Evolutionary conservation across 495 filamentous ascomycete species (phyloP).

Genomic region (Penicillium daleae): DNA sequence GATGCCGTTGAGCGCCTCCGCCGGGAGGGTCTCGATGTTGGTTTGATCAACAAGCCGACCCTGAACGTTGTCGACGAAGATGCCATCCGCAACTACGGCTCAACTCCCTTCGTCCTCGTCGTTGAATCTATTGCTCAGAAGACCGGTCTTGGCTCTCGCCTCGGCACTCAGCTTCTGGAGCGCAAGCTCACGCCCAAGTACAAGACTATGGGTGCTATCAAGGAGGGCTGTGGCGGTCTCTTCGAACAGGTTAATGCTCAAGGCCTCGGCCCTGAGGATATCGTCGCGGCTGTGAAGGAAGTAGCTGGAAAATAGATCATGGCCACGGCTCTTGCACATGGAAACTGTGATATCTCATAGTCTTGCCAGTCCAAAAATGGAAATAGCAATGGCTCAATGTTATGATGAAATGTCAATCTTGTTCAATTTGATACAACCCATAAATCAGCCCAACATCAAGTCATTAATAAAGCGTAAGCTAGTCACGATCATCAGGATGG

Average conservation of each 20-base stretch:
- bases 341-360: not conserved
- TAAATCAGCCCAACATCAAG: not conserved
- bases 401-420: slow-evolving; percentile 4
- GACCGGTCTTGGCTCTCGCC: slow-evolving; percentile 45
- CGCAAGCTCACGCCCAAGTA: slow-evolving; percentile 42
- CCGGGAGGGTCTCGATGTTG: slow-evolving; percentile 38
- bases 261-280: slow-evolving; percentile 41
- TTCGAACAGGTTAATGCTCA: slow-evolving; percentile 44
- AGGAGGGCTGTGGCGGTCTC: slow-evolving; percentile 44
- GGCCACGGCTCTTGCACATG: not conserved
- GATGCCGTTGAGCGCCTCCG: slow-evolving; percentile 44
- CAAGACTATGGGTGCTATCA: slow-evolving; percentile 38
- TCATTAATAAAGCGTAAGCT: not conserved
- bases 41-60: slow-evolving; percentile 46
- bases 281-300: slow-evolving; percentile 34
- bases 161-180: slow-evolving; percentile 40
- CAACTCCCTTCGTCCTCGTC: slow-evolving; percentile 39
- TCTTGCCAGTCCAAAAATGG: not conserved
- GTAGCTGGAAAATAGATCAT: slow-evolving; percentile 28
- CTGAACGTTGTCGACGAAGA: slow-evolving; percentile 47
- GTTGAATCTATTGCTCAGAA: slow-evolving; percentile 47
- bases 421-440: not conserved
- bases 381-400: not conserved
- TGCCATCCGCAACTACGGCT: slow-evolving; percentile 40
- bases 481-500: slow-evolving; percentile 52